A percentile compares a stretch with the other conserved stretches of the same genome.
These are phyloP conservation scores for Lentinula raphanica DNA, from an alignment of 768 basidiomycete species.

Conservation along the genomic window DNA sequence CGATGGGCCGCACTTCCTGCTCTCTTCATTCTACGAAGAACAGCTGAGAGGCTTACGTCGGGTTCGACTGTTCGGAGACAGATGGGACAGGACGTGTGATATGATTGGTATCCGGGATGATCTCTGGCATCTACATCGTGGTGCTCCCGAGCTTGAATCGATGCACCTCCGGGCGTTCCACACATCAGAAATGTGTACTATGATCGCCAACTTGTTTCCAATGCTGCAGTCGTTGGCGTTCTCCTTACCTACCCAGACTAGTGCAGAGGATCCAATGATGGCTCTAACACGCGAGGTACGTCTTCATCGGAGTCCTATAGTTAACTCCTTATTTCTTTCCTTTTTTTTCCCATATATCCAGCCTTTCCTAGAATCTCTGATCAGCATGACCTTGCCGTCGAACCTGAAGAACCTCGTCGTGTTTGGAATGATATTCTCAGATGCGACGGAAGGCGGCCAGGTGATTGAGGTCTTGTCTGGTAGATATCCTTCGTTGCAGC, in stretches of 20 bases:
- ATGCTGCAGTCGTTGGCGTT: slow-evolving; percentile 9
- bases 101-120: slow-evolving; percentile 10
- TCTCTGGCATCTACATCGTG: slow-evolving; percentile 5
- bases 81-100: slow-evolving; percentile 12
- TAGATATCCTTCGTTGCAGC: slow-evolving; percentile 9
- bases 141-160: slow-evolving; percentile 8
- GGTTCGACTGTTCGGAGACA: slow-evolving; percentile 10
- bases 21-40: slow-evolving; percentile 3
- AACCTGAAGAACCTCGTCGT: slow-evolving; percentile 9
- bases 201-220: slow-evolving; percentile 9
- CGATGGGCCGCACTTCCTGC: slow-evolving; percentile 7
- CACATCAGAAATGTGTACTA: slow-evolving; percentile 7
- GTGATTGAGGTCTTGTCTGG: slow-evolving; percentile 8
- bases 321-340: not conserved
- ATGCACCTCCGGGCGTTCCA: slow-evolving; percentile 12
- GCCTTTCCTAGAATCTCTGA: slow-evolving; percentile 10
- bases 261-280: slow-evolving; percentile 10
- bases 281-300: slow-evolving; percentile 12
- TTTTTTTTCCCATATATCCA: not conserved
- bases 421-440: slow-evolving; percentile 12
- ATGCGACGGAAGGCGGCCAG: slow-evolving; percentile 8
- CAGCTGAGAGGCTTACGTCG: slow-evolving; percentile 9
- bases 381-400: slow-evolving; percentile 9
- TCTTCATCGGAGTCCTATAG: not conserved
- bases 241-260: slow-evolving; percentile 9